Evolutionary conservation across 768 basidiomycete species (phyloP), one percentile per base, ranked within the genome.

Genomic region (Xerocomellus chrysenteron): DNA sequence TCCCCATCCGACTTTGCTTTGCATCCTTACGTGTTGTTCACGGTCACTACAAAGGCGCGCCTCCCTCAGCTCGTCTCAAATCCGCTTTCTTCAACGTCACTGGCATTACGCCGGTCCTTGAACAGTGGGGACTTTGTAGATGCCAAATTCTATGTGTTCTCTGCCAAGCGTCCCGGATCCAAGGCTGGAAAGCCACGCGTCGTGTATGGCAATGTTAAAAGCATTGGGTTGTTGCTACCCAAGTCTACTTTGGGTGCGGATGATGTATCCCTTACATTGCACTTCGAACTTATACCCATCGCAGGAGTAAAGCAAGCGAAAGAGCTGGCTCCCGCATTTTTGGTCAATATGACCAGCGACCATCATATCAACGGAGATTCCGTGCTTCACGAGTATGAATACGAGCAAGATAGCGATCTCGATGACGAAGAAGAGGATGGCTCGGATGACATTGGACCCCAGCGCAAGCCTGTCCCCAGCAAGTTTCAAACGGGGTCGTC

Each of bases 371-470:
- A 45, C 21, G 35, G 13, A 11, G 47, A 69, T 19, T 52, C 67
- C 8, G 24, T 69, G 0, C 65, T 68, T 21, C 68, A 68, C 40
- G 60, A 68, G 3, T 70, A 70, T 10, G 62, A 61, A 13, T 70
- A 70, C 10, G 62, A 72, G 19, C 57, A 52, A 28, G 69, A 70
- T 33, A 72, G 70, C 44, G 68, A 70, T 44, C 66, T 70, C 24
- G 70, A 72, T 3, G 68, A 65, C 13, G 67, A 70, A 13, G 60
- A 60, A 4, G 55, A 52, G 1, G 33, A 24, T 0, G 54, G 52
- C 17, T 13, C 3, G 21, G 55, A 52, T 19, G 17, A n/a, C 19
- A 2, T 2, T 24, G 32, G 1, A 35, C 24, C 4, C 35, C 21
- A 28, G 30, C 24, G 16, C 36, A 7, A 28, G 2, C 1, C 24